phyloP scores from a whole-genome alignment of 148 eudicot genomes.

The Heliosperma pusillum region DNA sequence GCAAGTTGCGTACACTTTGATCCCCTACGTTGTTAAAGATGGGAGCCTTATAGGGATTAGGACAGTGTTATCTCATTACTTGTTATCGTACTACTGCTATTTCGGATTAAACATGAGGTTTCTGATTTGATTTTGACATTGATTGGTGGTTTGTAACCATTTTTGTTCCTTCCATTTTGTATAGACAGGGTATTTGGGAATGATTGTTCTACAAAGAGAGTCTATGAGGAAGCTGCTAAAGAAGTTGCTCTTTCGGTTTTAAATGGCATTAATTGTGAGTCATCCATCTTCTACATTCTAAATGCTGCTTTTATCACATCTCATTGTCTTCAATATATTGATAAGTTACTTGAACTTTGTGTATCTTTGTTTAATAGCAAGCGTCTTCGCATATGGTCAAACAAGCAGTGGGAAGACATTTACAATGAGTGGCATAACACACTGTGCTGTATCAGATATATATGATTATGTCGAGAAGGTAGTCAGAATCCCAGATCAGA shows the following conservation, averaged over 20 bases:
- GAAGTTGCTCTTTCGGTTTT: constrained; percentile 71
- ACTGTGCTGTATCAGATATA: constrained; percentile 58
- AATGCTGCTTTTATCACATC: neutral
- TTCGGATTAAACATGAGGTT: neutral
- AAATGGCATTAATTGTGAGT: constrained; percentile 75
- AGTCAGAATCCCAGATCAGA: neutral
- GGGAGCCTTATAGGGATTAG: neutral
- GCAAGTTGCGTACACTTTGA: neutral
- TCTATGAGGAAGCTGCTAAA: constrained; percentile 74
- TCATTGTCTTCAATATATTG: neutral
- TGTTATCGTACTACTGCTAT: neutral
- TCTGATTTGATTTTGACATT: neutral
- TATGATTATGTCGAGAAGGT: constrained; percentile 58
- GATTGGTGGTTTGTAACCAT: neutral
- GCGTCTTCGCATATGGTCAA: constrained; percentile 88
- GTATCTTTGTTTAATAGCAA: constrained; percentile 40
- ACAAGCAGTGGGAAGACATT: constrained; percentile 94
- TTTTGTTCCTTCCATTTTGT: constrained; percentile 2
- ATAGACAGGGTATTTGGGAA: constrained; percentile 70
- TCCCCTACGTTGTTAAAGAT: neutral
- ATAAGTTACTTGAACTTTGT: neutral
- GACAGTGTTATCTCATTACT: neutral
- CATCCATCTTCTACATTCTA: constrained; percentile 7
- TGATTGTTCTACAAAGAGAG: constrained; percentile 57
- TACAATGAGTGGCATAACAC: constrained; percentile 77